Base-by-base conservation (phyloP, 108 stramenopile genomes). In the Cyclotella choctawhatcheeana region DNA sequence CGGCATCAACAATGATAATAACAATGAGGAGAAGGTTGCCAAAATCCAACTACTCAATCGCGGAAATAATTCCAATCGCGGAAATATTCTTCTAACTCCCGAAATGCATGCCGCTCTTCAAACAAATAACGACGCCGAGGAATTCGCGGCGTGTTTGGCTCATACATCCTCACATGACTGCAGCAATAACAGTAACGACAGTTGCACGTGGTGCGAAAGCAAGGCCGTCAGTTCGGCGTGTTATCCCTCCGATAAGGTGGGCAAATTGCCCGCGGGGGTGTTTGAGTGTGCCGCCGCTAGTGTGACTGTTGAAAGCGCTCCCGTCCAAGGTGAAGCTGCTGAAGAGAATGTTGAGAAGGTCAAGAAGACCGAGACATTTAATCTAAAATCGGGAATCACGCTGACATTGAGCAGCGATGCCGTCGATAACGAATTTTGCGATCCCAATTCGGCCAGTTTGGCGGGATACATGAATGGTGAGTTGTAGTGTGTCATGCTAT, bases 381-480 rank as follows among this genome's bases (percentile, higher is more conserved):
- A 75, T 47, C 30, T 75, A 47, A 67, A 52, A 29, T 33, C 59
- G 17, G 69, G 77, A 0, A 20, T 71, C 20, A 71, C 50, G 21
- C 44, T 79, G 29, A 79, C 70, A n/a, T 35, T 79, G 12, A 44
- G 52, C 21, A 35, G 44, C 29, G 69, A 71, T 33, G 58, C 71
- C 21, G 81, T 82, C 7, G 76, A 71, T 58, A 54, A 65, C 14
- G 50, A 72, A 44, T 82, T 82, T 32, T 82, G 81, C 44, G 81
- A 82, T 77, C 71, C 80, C 33, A 54, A 72, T 50, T 47, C 62
- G n/a, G 51, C 60, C 25, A 80, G 79, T 64, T 51, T 82, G 50
- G 74, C 79, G 16, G 82, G 82, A 10, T 83, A 83, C 17, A 74
- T 83, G 64, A 74, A 68, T 61, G 65, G 72, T 67, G 60, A 72